These are phyloP conservation scores for Globisporangium abappressorium DNA, from an alignment of 352 stramenopile genomes.

Conservation along the genomic window DNA sequence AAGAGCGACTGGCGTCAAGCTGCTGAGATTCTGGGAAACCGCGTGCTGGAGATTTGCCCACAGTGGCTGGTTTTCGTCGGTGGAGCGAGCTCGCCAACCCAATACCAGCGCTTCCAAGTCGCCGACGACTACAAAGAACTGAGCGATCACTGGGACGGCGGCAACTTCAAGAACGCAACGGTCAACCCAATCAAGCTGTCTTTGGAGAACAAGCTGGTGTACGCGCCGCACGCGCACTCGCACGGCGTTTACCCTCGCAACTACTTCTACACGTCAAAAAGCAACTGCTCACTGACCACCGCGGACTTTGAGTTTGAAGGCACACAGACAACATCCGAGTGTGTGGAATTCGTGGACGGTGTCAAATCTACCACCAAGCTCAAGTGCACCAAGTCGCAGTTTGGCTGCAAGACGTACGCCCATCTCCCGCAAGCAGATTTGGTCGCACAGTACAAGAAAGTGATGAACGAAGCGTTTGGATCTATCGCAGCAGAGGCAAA, in stretches of 20 bases:
- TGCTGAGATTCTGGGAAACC: slow-evolving; percentile 35
- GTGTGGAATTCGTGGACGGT: slow-evolving; percentile 44
- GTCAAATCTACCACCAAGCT: slow-evolving; percentile 33
- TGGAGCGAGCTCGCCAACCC: slow-evolving; percentile 43
- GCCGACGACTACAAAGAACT: slow-evolving; percentile 35
- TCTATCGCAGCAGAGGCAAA: slow-evolving; percentile 28
- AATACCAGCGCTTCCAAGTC: slow-evolving; percentile 35
- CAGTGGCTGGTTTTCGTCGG: slow-evolving; percentile 67
- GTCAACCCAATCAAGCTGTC: slow-evolving; percentile 38
- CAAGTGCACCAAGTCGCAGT: slow-evolving; percentile 32
- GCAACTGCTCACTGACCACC: slow-evolving; percentile 36
- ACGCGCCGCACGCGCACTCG: slow-evolving; percentile 58
- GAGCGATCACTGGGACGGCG: slow-evolving; percentile 57
- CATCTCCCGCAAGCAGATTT: slow-evolving; percentile 29
- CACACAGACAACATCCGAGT: slow-evolving; percentile 26
- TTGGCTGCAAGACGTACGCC: slow-evolving; percentile 43
- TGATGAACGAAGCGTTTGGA: slow-evolving; percentile 43
- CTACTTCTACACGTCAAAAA: slow-evolving; percentile 49
- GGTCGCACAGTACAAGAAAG: slow-evolving; percentile 34
- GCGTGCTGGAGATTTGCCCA: slow-evolving; percentile 44
- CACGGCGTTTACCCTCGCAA: slow-evolving; percentile 53
- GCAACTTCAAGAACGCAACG: slow-evolving; percentile 62
- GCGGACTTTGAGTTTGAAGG: slow-evolving; percentile 26
- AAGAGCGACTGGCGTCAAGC: slow-evolving; percentile 45
- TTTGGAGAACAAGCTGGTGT: slow-evolving; percentile 58